Conservation (phyloP, 2,329 filamentous ascomycete species). For the Acrocalymma vagum region DNA sequence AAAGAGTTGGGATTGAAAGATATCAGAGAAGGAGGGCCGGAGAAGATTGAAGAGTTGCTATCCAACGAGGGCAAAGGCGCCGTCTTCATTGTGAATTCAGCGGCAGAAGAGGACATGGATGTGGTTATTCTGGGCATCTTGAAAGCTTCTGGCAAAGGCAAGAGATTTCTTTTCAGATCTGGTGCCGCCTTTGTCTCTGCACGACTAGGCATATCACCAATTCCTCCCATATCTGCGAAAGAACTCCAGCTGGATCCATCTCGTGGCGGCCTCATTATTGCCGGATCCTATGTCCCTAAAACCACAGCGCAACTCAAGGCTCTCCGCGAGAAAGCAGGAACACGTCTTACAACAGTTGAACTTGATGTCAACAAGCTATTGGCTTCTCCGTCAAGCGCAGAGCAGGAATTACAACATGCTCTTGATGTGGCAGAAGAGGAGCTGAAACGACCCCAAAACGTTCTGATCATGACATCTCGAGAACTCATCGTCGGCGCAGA, state of each 20-base stretch:
- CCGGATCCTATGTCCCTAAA: conserved; percentile 67
- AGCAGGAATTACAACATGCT: conserved; percentile 47
- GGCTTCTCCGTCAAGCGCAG: conserved; percentile 43
- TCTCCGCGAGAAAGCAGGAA: conserved; percentile 49
- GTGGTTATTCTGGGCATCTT: conserved; percentile 62
- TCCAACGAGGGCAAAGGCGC: conserved; percentile 45
- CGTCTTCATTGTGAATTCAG: conserved; percentile 63
- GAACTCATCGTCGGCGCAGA: conserved; percentile 60
- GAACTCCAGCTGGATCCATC: conserved; percentile 51
- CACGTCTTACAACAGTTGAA: conserved; percentile 55
- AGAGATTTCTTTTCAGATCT: conserved; percentile 57
- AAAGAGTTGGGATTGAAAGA: conserved; percentile 57
- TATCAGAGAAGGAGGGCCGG: conserved; percentile 57
- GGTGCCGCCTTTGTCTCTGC: conserved; percentile 60
- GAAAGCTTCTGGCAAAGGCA: conserved; percentile 47
- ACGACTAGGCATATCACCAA: conserved; percentile 61
- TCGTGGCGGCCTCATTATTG: conserved; percentile 62
- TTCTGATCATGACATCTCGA: conserved; percentile 68
- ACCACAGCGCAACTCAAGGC: conserved; percentile 64
- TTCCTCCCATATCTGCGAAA: conserved; percentile 58
- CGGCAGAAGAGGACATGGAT: conserved; percentile 63
- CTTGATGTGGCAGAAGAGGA: conserved; percentile 34
- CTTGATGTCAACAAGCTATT: conserved; percentile 61
- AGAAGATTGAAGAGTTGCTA: conserved; percentile 54
- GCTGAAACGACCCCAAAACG: conserved; percentile 59